Evolutionary conservation across 2,329 filamentous ascomycete species (phyloP), one percentile per base, ranked within the genome.

Genomic region (Pseudohalonectria lignicola): DNA sequence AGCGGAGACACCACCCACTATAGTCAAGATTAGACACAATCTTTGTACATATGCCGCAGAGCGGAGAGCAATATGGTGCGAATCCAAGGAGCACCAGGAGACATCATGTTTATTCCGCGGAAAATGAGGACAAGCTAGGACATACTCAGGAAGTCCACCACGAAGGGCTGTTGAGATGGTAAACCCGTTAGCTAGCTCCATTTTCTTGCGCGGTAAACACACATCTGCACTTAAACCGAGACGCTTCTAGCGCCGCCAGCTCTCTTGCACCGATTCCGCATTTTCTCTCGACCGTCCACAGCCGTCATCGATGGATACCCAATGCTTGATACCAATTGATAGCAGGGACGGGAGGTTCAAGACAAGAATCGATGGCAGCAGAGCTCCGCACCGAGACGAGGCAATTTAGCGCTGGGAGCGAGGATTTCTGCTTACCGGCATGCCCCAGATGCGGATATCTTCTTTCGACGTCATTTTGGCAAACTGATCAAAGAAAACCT

Each of bases 1-100:
- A 70, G 92, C 92, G 63, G 92, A 95, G 57, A 98, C 83, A 95
- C 92, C 92, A 83, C 92, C 92, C 92, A 98, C 87, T 94, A 56
- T 61, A 56, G 50, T 59, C 53, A 54, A 50, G 5, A 15, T n/a
- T n/a, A 31, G 36, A 32, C 31, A 38, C 29, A 32, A 21, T 29
- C 19, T 15, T 33, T 18, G 6, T 38, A 19, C 12, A 13, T 2
- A 13, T 2, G 21, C n/a, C 21, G 21, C 7, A 20, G 6, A 16
- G 30, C 19, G 19, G 19, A 18, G 20, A 12, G 6, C 16, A n/a
- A n/a, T n/a, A n/a, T n/a, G n/a, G n/a, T n/a, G n/a, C n/a, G n/a
- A n/a, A n/a, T n/a, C n/a, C n/a, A n/a, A n/a, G n/a, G n/a, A n/a
- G n/a, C n/a, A n/a, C n/a, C n/a, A n/a, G n/a, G n/a, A n/a, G n/a